Evolutionary conservation across 2,329 filamentous ascomycete genomes (phyloP).

Genomic region (Chaetomium olivaceum): DNA sequence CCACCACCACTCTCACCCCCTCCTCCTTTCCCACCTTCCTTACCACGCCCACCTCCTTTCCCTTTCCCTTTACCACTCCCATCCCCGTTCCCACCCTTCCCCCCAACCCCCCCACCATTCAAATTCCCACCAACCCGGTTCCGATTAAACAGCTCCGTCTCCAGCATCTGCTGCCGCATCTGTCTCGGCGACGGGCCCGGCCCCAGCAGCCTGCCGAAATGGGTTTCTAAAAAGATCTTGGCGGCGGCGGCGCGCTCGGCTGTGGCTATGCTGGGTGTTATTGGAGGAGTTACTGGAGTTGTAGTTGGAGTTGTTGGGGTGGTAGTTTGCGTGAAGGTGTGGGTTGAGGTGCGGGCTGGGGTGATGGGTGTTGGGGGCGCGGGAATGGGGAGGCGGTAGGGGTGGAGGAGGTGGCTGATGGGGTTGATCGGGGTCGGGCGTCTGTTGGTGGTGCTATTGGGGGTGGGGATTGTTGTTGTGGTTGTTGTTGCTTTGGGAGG

Average conservation of each 20-base stretch:
- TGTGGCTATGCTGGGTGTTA: constrained; percentile 51
- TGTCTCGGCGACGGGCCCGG: constrained; percentile 57
- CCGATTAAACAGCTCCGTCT: constrained; percentile 60
- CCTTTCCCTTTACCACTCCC: constrained; percentile 12
- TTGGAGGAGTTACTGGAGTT: constrained; percentile 36
- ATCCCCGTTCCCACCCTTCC: neutral
- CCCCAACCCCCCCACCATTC: constrained; percentile 9
- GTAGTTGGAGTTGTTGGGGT: constrained; percentile 36
- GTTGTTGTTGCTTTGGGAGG: constrained; percentile 13
- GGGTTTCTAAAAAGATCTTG: constrained; percentile 83
- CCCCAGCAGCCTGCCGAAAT: constrained; percentile 71
- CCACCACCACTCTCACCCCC: constrained; percentile 37
- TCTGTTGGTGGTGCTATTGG: constrained; percentile 66
- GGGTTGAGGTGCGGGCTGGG: constrained; percentile 25
- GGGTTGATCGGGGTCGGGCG: constrained; percentile 72
- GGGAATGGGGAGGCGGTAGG: constrained; percentile 15
- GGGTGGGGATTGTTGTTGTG: constrained; percentile 21
- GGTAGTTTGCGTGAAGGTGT: constrained; percentile 37
- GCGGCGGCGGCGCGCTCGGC: constrained; percentile 77
- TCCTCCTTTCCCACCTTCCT: neutral
- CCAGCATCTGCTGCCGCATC: constrained; percentile 61
- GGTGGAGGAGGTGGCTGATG: constrained; percentile 13
- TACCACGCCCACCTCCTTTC: constrained; percentile 19
- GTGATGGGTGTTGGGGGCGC: neutral
- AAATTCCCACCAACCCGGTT: neutral